A percentile compares a stretch with the other conserved stretches of the same genome.
Evolutionary conservation across 2,329 filamentous ascomycete genomes (phyloP).

Genomic region (Aureobasidium sp.): DNA sequence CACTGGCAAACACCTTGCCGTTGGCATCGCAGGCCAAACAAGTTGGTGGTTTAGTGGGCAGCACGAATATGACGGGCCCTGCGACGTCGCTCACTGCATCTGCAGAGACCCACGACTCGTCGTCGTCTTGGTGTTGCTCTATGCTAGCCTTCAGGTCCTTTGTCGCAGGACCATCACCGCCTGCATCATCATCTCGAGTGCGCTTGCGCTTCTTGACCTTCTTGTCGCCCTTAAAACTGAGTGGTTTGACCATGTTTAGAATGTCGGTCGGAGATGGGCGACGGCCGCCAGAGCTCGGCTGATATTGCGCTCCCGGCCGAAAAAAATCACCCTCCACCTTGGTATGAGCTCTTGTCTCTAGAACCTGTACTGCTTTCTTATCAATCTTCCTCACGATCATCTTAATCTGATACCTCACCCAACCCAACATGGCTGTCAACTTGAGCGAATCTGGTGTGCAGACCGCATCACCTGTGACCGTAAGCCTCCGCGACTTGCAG

Average conservation of each 20-base stretch:
- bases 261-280: not conserved
- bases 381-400: not conserved
- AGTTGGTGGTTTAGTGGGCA: slow-evolving; percentile 65
- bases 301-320: slow-evolving; percentile 4
- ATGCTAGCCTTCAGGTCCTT: slow-evolving; percentile 4
- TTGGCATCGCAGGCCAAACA: slow-evolving; percentile 79
- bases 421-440: slow-evolving; percentile 15
- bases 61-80: slow-evolving; percentile 74
- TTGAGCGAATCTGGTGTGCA: slow-evolving; percentile 14
- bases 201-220: slow-evolving; percentile 89
- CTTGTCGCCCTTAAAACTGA: slow-evolving; percentile 96
- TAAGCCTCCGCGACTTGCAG: slow-evolving; percentile 37
- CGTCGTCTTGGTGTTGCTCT: slow-evolving; percentile 39
- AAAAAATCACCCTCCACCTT: not conserved
- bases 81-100: slow-evolving; percentile 66
- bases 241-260: slow-evolving; percentile 69
- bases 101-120: slow-evolving; percentile 89
- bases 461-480: slow-evolving; percentile 32
- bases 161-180: slow-evolving; percentile 21
- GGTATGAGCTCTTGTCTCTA: not conserved
- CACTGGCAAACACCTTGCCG: slow-evolving; percentile 76
- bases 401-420: too few relatives aligned
- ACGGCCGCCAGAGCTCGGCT: slow-evolving; percentile 8
- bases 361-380: not conserved
- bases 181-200: slow-evolving; percentile 41